phyloP scores from a whole-genome alignment of 1,284 basidiomycete genomes.

The Puccinia triticina region DNA sequence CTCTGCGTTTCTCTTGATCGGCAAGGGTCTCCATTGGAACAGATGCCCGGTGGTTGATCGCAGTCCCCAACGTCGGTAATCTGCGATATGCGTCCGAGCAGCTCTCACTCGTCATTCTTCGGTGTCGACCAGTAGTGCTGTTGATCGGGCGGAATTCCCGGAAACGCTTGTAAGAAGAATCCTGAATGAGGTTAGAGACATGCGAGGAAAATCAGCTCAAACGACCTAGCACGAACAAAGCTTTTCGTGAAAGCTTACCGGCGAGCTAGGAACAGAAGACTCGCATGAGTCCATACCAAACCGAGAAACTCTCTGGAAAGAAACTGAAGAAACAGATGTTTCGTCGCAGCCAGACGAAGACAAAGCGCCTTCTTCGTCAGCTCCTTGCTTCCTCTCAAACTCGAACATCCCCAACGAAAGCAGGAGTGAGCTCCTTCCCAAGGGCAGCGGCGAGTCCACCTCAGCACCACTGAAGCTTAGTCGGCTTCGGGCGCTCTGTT shows the following conservation, averaged over 20 bases:
- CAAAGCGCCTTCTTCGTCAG: background rate
- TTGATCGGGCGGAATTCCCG: background rate
- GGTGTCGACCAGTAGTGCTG: background rate
- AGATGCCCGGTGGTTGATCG: conserved; percentile 60
- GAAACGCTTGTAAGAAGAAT: background rate
- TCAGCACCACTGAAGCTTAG: conserved; percentile 11
- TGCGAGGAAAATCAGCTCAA: background rate
- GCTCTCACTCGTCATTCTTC: conserved; percentile 7
- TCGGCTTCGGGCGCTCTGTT: conserved; percentile 18
- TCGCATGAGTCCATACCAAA: conserved; percentile 14
- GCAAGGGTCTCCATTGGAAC: conserved; percentile 38
- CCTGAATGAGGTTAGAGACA: background rate
- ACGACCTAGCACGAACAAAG: background rate
- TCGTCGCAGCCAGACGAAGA: conserved; percentile 21
- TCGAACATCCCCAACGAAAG: conserved; percentile 23
- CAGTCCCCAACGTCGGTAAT: conserved; percentile 54
- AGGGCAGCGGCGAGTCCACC: background rate
- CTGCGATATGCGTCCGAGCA: background rate
- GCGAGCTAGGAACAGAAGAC: conserved; percentile 29
- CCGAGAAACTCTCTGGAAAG: background rate
- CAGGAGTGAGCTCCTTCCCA: background rate
- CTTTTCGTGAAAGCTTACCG: background rate
- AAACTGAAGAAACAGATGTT: background rate
- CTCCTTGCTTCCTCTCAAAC: conserved; percentile 15
- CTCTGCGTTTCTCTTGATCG: conserved; percentile 51